Evolutionary conservation across 129 eudicot species (phyloP).

Genomic region (Rutidosis leptorrhynchoides): DNA sequence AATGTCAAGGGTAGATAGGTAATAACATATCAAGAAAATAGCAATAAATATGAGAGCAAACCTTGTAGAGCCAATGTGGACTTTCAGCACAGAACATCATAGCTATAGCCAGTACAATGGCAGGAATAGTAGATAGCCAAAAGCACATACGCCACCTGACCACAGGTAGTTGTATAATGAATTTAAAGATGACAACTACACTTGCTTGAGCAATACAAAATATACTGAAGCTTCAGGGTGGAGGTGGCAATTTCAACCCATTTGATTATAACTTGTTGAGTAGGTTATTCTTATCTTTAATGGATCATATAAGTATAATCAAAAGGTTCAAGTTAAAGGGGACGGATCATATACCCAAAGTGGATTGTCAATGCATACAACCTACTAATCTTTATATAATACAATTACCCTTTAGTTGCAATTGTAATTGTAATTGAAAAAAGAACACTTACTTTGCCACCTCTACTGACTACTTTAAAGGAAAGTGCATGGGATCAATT

Average conservation of each 20-base stretch:
- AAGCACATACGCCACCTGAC: slow-evolving; percentile 97
- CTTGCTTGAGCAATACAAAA: background rate
- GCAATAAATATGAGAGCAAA: slow-evolving; percentile 31
- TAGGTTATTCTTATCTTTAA: background rate
- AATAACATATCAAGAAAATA: background rate
- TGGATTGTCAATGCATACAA: background rate
- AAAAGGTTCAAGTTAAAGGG: background rate
- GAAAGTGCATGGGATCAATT: slow-evolving; percentile 2
- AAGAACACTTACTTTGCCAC: background rate
- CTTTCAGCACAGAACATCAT: slow-evolving; percentile 94
- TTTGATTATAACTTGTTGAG: background rate
- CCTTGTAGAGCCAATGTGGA: slow-evolving; percentile 98
- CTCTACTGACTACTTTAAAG: background rate
- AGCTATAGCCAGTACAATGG: slow-evolving; percentile 62
- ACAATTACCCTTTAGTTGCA: no score
- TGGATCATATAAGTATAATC: background rate
- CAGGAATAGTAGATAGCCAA: slow-evolving; percentile 86
- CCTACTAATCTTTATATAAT: background rate
- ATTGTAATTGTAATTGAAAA: no score
- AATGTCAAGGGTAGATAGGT: background rate
- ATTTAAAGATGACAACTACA: background rate
- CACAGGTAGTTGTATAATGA: slow-evolving; percentile 8
- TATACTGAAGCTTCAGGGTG: background rate
- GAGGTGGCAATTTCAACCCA: slow-evolving; percentile 3
- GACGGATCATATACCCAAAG: background rate